Conservation (phyloP, 2,329 filamentous ascomycete genomes). For the Myriosclerotinia curreyana region DNA sequence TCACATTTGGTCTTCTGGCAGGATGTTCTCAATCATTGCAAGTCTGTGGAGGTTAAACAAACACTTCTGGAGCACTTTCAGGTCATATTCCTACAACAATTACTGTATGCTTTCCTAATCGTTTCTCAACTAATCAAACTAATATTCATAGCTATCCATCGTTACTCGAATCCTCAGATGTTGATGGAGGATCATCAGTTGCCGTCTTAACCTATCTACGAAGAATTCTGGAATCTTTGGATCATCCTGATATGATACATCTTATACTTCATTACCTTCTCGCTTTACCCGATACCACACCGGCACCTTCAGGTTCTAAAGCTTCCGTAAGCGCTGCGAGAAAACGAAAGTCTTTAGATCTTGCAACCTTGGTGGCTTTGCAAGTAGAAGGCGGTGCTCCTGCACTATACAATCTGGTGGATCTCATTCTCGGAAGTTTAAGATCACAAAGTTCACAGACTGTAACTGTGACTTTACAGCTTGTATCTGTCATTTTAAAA, state of each 20-base stretch:
- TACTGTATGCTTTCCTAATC: constrained; percentile 60
- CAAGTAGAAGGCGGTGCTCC: constrained; percentile 75
- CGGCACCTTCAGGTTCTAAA: constrained; percentile 37
- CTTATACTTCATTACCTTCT: constrained; percentile 91
- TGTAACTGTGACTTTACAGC: constrained; percentile 80
- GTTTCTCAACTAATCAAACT: constrained; percentile 20
- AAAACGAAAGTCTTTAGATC: constrained; percentile 83
- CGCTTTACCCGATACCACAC: constrained; percentile 63
- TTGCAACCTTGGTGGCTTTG: constrained; percentile 74
- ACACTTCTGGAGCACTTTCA: constrained; percentile 96
- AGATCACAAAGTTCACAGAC: constrained; percentile 84
- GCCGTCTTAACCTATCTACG: constrained; percentile 92
- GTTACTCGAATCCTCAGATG: constrained; percentile 91
- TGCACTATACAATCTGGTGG: constrained; percentile 86
- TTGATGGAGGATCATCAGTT: constrained; percentile 93
- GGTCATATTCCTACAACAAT: constrained; percentile 89
- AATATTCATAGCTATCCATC: constrained; percentile 73
- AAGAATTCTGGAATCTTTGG: constrained; percentile 83
- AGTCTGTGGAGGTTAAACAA: constrained; percentile 85
- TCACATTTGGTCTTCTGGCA: constrained; percentile 98
- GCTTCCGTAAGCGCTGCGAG: constrained; percentile 65
- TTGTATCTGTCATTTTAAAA: constrained; percentile 81
- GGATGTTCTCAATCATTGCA: constrained; percentile 93
- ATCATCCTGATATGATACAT: constrained; percentile 91
- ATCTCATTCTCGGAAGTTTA: constrained; percentile 82